A percentile compares a stretch with the other conserved stretches of the same genome.
Conservation (phyloP, 345 rosid genomes). For the Punica granatum region DNA sequence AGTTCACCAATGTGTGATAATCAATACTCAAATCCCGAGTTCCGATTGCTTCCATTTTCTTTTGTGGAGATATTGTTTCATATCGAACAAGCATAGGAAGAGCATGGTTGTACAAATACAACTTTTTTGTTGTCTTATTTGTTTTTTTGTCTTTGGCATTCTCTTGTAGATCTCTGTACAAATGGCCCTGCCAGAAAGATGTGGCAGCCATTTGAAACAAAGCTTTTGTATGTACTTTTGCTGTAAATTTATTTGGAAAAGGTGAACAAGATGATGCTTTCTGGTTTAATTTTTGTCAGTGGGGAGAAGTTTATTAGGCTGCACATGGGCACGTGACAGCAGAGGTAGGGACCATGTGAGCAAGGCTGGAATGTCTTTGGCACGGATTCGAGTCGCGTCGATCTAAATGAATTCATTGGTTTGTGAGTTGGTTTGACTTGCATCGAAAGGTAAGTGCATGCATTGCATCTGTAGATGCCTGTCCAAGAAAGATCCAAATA, state of each 20-base stretch:
- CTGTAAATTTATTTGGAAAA: neutral
- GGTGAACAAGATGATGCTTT: neutral
- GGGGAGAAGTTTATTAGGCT: neutral
- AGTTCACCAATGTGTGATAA: neutral
- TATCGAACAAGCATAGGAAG: neutral
- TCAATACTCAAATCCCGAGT: neutral
- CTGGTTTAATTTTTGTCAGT: neutral
- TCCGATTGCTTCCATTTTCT: neutral
- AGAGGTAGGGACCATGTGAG: constrained; percentile 10
- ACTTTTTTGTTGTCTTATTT: neutral
- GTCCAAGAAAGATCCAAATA: neutral
- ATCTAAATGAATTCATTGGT: neutral
- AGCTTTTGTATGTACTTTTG: neutral
- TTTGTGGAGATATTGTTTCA: neutral
- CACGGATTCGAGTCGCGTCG: neutral
- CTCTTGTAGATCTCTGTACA: neutral
- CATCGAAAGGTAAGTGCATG: neutral
- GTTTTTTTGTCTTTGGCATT: neutral
- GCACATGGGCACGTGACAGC: constrained; percentile 12
- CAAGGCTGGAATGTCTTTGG: constrained; percentile 1
- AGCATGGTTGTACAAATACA: neutral
- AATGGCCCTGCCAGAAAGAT: neutral
- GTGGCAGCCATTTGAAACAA: neutral
- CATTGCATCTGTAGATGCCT: neutral
- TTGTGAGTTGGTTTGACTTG: neutral